Conservation (phyloP, 352 stramenopile genomes). For the Pythium scleroteichum region DNA sequence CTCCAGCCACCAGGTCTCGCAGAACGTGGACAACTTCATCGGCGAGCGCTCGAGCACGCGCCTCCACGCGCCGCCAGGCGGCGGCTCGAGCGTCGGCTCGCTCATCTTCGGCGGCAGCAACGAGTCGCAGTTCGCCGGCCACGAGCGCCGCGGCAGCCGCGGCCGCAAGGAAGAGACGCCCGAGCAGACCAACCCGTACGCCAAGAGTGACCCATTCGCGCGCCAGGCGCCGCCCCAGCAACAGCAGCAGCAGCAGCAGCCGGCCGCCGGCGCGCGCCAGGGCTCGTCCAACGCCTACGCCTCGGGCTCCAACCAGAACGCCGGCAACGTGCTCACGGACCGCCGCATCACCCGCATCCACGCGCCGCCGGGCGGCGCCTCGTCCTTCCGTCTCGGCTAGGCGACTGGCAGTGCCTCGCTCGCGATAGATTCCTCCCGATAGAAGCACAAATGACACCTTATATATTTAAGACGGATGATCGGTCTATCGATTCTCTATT, state of each 20-base stretch:
- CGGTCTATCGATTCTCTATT: constrained; percentile 33
- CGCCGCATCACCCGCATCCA: constrained; percentile 89
- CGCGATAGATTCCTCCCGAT: not conserved
- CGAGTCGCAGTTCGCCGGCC: constrained; percentile 51
- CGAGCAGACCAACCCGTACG: constrained; percentile 22
- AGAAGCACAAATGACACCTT: constrained; percentile 6
- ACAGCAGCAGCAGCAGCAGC: constrained; percentile 23
- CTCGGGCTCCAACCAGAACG: constrained; percentile 83
- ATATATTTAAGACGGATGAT: constrained; percentile 21
- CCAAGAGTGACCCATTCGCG: constrained; percentile 20
- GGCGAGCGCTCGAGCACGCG: constrained; percentile 76
- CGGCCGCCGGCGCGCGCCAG: constrained; percentile 3
- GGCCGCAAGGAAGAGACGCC: constrained; percentile 15
- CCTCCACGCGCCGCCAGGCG: constrained; percentile 67
- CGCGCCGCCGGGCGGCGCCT: constrained; percentile 81
- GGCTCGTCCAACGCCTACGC: constrained; percentile 88
- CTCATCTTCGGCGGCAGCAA: constrained; percentile 65
- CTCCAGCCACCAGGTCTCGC: constrained; percentile 56
- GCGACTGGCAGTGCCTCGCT: no score
- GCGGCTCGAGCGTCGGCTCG: constrained; percentile 67
- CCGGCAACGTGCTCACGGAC: constrained; percentile 89
- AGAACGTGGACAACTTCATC: constrained; percentile 84
- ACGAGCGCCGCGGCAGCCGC: constrained; percentile 44
- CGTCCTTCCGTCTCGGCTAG: constrained; percentile 79
- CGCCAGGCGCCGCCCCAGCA: constrained; percentile 30